Evolutionary conservation across 805 yeast genomes (phyloP).

Genomic region (Lipomyces starkeyi): DNA sequence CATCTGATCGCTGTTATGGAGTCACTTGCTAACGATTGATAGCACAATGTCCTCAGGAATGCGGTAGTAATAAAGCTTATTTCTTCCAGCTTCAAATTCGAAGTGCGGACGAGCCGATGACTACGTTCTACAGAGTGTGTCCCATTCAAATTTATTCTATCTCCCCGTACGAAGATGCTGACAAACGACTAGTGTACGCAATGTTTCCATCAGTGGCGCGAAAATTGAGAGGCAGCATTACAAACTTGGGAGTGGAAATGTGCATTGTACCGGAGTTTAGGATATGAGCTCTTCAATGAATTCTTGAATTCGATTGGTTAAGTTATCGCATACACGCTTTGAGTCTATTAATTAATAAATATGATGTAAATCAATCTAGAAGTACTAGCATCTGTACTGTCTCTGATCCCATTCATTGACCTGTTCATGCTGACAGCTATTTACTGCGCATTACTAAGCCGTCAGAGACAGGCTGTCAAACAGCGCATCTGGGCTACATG

Average conservation of each 20-base stretch:
- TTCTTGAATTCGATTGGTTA: not conserved
- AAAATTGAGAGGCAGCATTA: slow-evolving; percentile 58
- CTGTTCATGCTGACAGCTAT: too few species aligned
- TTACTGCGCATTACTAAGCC: not conserved
- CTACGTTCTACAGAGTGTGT: slow-evolving; percentile 80
- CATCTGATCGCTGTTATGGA: not conserved
- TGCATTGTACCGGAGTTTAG: not conserved
- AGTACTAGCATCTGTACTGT: not conserved
- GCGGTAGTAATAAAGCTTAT: slow-evolving; percentile 91
- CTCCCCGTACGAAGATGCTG: not conserved
- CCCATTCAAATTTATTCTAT: too few species aligned
- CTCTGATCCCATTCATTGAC: not conserved
- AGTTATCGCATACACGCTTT: too few species aligned
- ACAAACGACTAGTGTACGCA: slow-evolving; percentile 64
- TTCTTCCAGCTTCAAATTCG: slow-evolving; percentile 96
- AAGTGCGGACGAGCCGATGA: slow-evolving; percentile 99
- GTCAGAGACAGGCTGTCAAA: not conserved
- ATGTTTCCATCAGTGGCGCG: slow-evolving; percentile 97
- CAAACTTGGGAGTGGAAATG: not conserved
- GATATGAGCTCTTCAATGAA: not conserved
- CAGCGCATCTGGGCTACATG: not conserved
- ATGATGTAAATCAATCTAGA: not conserved
- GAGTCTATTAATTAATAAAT: not conserved
- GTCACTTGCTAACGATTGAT: not conserved
- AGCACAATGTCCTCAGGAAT: slow-evolving; percentile 91